Conservation (phyloP, 495 filamentous ascomycete genomes). For the Penicillium turbatum region DNA sequence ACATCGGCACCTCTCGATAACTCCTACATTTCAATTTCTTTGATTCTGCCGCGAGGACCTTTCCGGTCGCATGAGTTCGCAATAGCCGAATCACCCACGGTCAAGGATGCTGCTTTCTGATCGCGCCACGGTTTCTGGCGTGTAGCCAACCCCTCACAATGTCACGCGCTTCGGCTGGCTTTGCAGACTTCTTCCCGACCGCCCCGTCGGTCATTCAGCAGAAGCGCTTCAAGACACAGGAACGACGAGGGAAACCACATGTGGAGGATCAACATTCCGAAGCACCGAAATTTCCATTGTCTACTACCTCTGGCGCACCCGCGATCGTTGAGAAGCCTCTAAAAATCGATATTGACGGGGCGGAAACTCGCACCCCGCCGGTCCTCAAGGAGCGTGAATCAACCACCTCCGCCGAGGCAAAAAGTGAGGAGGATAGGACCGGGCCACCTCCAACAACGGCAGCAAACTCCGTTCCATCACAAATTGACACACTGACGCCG, state of each 20-base stretch:
- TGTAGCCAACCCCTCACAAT: constrained; percentile 52
- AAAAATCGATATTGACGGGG: constrained; percentile 4
- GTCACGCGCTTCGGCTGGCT: constrained; percentile 79
- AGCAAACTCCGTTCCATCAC: constrained; percentile 44
- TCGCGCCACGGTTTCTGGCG: constrained; percentile 35
- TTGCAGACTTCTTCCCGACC: constrained; percentile 86
- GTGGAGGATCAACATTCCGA: constrained; percentile 20
- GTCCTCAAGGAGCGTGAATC: constrained; percentile 55
- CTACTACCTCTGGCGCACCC: constrained; percentile 13
- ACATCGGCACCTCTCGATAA: not conserved
- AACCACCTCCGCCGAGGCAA: constrained; percentile 60
- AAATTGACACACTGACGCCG: constrained; percentile 63
- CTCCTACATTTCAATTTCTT: not conserved
- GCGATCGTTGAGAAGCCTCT: constrained; percentile 13
- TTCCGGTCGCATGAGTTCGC: constrained; percentile 23
- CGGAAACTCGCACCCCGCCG: constrained; percentile 12
- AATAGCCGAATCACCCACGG: constrained; percentile 16
- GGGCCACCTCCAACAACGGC: constrained; percentile 2
- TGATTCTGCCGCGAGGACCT: constrained; percentile 16
- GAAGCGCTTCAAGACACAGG: constrained; percentile 44
- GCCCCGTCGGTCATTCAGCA: constrained; percentile 66
- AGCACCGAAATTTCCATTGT: not conserved
- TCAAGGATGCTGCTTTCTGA: constrained; percentile 44
- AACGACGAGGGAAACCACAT: constrained; percentile 28
- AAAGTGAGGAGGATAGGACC: constrained; percentile 32